These are phyloP conservation scores for Huntiella bhutanensis DNA, from an alignment of 2,329 filamentous ascomycete species.

Conservation along the genomic window DNA sequence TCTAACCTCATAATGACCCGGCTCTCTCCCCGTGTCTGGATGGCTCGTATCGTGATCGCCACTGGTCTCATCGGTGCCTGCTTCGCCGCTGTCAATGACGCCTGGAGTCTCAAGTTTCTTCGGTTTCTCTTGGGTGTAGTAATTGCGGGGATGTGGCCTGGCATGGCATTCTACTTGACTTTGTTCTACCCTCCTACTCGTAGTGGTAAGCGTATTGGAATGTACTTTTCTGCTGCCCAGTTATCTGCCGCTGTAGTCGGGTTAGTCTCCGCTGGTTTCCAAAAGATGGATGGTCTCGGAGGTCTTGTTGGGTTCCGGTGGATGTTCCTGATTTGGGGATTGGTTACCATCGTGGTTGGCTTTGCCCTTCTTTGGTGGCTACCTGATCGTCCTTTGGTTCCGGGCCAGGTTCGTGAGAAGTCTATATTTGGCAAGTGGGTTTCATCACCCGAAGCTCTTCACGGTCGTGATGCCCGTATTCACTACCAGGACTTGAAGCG, in stretches of 20 bases:
- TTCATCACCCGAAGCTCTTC: constrained; percentile 48
- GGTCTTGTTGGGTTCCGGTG: constrained; percentile 70
- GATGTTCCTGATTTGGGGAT: constrained; percentile 83
- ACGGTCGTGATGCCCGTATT: constrained; percentile 56
- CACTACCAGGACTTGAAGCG: constrained; percentile 70
- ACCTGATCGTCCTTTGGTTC: constrained; percentile 60
- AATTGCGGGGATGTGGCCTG: constrained; percentile 87
- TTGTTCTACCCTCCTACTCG: constrained; percentile 78
- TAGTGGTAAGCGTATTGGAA: constrained; percentile 72
- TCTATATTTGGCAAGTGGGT: constrained; percentile 19
- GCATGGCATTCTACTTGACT: constrained; percentile 83
- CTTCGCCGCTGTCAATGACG: constrained; percentile 61
- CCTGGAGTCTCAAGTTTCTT: constrained; percentile 78
- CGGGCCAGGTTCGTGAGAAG: constrained; percentile 38
- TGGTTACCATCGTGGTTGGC: constrained; percentile 54
- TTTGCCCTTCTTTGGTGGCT: constrained; percentile 73
- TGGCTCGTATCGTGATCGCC: constrained; percentile 76
- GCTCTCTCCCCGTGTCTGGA: constrained; percentile 73
- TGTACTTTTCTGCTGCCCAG: constrained; percentile 78
- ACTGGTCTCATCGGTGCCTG: constrained; percentile 71
- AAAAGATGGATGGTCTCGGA: constrained; percentile 64
- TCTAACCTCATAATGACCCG: constrained; percentile 79
- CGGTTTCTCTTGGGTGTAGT: constrained; percentile 71
- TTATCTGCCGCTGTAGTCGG: constrained; percentile 79
- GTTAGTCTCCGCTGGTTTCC: constrained; percentile 76